Base-by-base conservation (phyloP, 1,284 basidiomycete genomes). In the Farysia itapuensis region DNA sequence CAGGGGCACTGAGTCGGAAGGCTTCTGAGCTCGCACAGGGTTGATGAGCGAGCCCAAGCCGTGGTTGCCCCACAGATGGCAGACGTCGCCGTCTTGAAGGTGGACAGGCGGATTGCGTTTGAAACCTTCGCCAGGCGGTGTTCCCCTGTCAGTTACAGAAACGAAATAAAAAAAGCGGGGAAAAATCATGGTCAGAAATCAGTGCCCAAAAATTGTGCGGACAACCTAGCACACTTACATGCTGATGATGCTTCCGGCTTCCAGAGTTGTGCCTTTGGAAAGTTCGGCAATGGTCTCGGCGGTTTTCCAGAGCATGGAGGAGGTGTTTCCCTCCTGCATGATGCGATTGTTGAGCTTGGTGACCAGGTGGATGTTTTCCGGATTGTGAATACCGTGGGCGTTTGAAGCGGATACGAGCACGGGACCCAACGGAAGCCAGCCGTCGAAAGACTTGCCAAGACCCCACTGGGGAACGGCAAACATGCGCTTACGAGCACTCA, bases 161-260 rank as follows among this genome's bases (percentile, higher is more conserved):
- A 28, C 26, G n/a, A 28, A 28, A 28, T 28, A 28, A 28, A 11
- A 9, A 28, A n/a, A 28, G n/a, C 9, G n/a, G n/a, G 26, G n/a
- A 28, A 28, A 28, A 28, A 28, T 11, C n/a, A 28, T 28, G 11
- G n/a, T n/a, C 11, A n/a, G n/a, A 28, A 28, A 28, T 28, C n/a
- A n/a, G 11, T 9, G 9, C 26, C 9, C 11, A 28, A n/a, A 28
- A 28, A 28, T 28, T 28, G 26, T 11, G 46, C 31, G 6, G 86
- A 86, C 1, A 86, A 87, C 3, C 16, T 18, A 8, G 20, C 11
- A 4, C 9, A 37, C 37, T 39, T 86, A 86, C 35, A 89, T 91
- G 66, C 89, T 81, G 66, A 92, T 87, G 53, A 92, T 79, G 0
- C 86, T 85, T 1, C 90, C 91, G 0, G 88, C 84, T 52, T 85